Evolutionary conservation across 2,329 filamentous ascomycete species (phyloP).

Genomic region (Biscogniauxia sp.): DNA sequence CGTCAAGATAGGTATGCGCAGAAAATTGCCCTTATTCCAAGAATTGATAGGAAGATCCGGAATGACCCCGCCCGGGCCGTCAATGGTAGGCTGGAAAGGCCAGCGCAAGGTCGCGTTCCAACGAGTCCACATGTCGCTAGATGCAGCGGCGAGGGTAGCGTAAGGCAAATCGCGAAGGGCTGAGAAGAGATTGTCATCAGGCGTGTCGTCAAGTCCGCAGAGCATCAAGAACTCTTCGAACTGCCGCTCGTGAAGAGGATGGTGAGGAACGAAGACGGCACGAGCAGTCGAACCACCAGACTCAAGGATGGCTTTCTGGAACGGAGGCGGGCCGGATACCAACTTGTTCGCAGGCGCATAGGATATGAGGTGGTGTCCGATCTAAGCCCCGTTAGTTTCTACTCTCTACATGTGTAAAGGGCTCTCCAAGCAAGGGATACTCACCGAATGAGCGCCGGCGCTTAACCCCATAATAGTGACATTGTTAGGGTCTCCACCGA

Average conservation of each 20-base stretch:
- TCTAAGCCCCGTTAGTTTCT: constrained; percentile 12
- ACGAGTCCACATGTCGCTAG: constrained; percentile 41
- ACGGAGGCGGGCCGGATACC: constrained; percentile 37
- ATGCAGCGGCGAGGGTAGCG: constrained; percentile 39
- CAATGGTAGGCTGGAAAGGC: constrained; percentile 70
- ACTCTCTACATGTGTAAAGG: background rate
- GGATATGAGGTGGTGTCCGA: constrained; percentile 63
- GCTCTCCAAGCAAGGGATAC: background rate
- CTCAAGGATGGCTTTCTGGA: constrained; percentile 55
- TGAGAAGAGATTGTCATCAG: constrained; percentile 49
- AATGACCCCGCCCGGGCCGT: constrained; percentile 54
- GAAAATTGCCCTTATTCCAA: constrained; percentile 52
- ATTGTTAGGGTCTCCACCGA: constrained; percentile 58
- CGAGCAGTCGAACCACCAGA: constrained; percentile 56
- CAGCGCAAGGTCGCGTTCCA: constrained; percentile 48
- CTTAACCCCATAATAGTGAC: constrained; percentile 62
- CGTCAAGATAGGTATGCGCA: constrained; percentile 62
- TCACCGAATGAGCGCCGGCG: constrained; percentile 60
- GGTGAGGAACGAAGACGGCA: constrained; percentile 49
- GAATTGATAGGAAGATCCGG: constrained; percentile 55
- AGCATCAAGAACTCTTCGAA: constrained; percentile 53
- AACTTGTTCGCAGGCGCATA: constrained; percentile 38
- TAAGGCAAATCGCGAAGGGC: constrained; percentile 46
- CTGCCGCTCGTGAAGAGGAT: constrained; percentile 57
- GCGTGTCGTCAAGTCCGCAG: constrained; percentile 46